A percentile compares a stretch with the other conserved stretches of the same genome.
Evolutionary conservation across 306 rosid genomes (phyloP).

Genomic region (Cicer judaicum): DNA sequence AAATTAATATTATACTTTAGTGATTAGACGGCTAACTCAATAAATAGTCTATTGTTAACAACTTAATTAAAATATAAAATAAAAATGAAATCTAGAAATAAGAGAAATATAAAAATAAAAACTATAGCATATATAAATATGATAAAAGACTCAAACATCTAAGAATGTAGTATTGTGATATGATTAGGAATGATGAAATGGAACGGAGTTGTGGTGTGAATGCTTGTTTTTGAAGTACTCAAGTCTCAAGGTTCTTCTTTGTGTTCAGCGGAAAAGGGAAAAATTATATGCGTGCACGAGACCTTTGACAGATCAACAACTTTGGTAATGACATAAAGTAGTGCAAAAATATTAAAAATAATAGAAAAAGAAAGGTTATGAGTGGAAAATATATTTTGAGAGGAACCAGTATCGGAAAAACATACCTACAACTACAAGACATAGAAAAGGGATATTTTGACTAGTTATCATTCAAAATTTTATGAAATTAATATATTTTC

Average conservation of each 20-base stretch:
- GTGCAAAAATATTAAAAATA: slow-evolving; percentile 8
- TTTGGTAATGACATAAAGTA: slow-evolving; percentile 51
- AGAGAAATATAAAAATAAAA: too few relatives aligned
- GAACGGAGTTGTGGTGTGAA: slow-evolving; percentile 12
- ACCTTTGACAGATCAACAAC: slow-evolving; percentile 45
- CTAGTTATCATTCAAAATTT: not conserved
- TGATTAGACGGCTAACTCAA: too few relatives aligned
- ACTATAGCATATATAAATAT: too few relatives aligned
- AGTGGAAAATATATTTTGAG: slow-evolving; percentile 7
- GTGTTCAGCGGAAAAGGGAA: slow-evolving; percentile 36
- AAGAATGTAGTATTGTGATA: not conserved
- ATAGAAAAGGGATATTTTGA: slow-evolving; percentile 17
- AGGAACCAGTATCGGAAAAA: not conserved
- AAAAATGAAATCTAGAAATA: too few relatives aligned
- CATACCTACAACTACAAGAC: not conserved
- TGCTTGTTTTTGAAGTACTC: slow-evolving; percentile 35
- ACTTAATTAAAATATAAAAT: too few relatives aligned
- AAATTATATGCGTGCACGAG: slow-evolving; percentile 45
- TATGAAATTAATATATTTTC: too few relatives aligned
- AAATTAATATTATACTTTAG: too few relatives aligned
- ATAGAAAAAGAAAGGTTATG: slow-evolving; percentile 34
- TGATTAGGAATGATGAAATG: slow-evolving; percentile 24
- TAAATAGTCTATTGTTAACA: too few relatives aligned
- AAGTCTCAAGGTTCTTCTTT: slow-evolving; percentile 36
- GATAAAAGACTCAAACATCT: too few relatives aligned